Evolutionary conservation across 768 basidiomycete species (phyloP).

Genomic region (Termitomyces sp.): DNA sequence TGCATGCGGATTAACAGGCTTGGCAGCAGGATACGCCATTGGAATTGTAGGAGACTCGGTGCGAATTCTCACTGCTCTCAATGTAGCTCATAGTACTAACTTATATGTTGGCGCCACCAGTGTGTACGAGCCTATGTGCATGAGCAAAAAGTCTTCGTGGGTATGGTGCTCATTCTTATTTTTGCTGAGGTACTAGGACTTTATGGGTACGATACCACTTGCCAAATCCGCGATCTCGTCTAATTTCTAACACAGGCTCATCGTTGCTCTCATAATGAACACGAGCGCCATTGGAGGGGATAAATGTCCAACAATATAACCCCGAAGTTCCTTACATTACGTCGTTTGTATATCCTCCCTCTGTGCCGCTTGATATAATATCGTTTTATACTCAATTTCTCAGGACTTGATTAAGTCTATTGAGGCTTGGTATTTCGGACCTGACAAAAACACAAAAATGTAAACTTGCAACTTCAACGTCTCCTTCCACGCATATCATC

Average conservation of each 20-base stretch:
- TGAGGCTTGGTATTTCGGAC: neutral
- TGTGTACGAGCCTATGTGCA: conserved; percentile 55
- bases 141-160: conserved; percentile 87
- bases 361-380: conserved; percentile 9
- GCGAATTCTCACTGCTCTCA: conserved; percentile 20
- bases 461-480: conserved; percentile 2
- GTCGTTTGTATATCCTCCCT: neutral
- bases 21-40: conserved; percentile 94
- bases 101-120: conserved; percentile 1
- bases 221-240: neutral
- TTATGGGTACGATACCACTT: conserved; percentile 36
- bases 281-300: conserved; percentile 44
- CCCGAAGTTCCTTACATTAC: neutral
- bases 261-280: conserved; percentile 92
- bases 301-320: conserved; percentile 18
- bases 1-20: conserved; percentile 85
- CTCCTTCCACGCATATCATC: conserved; percentile 15
- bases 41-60: conserved; percentile 93
- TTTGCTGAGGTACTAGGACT: conserved; percentile 89
- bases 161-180: conserved; percentile 95
- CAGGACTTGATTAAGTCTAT: neutral
- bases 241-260: conserved; percentile 36
- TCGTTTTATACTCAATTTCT: neutral
- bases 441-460: neutral
- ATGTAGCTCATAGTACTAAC: neutral